Evolutionary conservation across 306 rosid species (phyloP).

Genomic region (Boehmeria nivea): DNA sequence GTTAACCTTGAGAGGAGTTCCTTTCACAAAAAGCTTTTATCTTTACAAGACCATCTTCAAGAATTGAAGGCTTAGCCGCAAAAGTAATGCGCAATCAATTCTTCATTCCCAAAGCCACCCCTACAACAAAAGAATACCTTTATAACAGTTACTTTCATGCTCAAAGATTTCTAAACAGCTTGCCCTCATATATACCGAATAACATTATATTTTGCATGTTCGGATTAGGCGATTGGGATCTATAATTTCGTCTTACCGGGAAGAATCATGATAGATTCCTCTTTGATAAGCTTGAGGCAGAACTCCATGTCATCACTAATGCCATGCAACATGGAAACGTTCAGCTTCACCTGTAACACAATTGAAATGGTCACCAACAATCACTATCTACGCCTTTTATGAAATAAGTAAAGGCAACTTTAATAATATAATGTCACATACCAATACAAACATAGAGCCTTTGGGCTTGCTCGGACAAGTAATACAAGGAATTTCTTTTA

Average conservation of each 20-base stretch:
- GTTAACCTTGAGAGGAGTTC: slow-evolving; percentile 38
- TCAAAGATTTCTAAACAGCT: not conserved
- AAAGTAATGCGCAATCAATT: slow-evolving; percentile 49
- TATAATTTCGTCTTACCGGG: slow-evolving; percentile 24
- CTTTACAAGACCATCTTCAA: slow-evolving; percentile 47
- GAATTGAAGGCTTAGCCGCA: slow-evolving; percentile 34
- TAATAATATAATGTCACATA: not conserved
- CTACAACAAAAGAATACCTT: slow-evolving; percentile 15
- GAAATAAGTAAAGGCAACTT: not conserved
- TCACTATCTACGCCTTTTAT: not conserved
- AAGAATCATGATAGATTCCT: slow-evolving; percentile 36
- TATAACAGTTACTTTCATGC: not conserved
- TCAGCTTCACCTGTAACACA: slow-evolving; percentile 38
- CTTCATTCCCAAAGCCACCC: slow-evolving; percentile 39
- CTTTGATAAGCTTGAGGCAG: slow-evolving; percentile 36
- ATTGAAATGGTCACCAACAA: not conserved
- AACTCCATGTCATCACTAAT: slow-evolving; percentile 45
- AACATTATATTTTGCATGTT: not conserved
- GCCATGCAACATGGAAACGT: slow-evolving; percentile 36
- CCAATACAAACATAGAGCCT: slow-evolving; percentile 49
- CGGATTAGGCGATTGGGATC: not conserved
- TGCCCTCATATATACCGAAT: not conserved
- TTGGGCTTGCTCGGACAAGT: slow-evolving; percentile 45
- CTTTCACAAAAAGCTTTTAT: slow-evolving; percentile 36
- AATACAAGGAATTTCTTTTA: slow-evolving; percentile 37